Evolutionary conservation across 805 yeast genomes (phyloP).

Genomic region (Hanseniaspora hatyaiensis): DNA sequence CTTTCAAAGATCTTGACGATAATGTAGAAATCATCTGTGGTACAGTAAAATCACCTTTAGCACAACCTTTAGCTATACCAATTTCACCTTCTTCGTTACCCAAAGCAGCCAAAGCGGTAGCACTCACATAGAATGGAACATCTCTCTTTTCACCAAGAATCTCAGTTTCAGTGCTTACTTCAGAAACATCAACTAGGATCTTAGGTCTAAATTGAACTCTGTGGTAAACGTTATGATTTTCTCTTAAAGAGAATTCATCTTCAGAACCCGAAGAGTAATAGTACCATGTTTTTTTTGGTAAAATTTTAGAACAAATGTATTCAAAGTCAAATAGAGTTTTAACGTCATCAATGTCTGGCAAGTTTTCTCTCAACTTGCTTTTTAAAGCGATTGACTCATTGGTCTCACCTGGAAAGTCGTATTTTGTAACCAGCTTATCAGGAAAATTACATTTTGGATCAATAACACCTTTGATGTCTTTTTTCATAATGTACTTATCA

Average conservation of each 20-base stretch:
- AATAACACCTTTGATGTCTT: slow-evolving; percentile 52
- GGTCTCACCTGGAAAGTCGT: slow-evolving; percentile 30
- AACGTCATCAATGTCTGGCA: slow-evolving; percentile 60
- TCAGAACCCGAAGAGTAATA: slow-evolving; percentile 87
- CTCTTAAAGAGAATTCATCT: slow-evolving; percentile 82
- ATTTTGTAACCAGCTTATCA: slow-evolving; percentile 23
- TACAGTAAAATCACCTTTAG: slow-evolving; percentile 46
- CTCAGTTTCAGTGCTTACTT: slow-evolving; percentile 56
- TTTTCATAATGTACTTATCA: slow-evolving; percentile 45
- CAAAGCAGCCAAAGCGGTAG: slow-evolving; percentile 82
- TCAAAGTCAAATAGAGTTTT: slow-evolving; percentile 81
- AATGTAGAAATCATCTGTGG: slow-evolving; percentile 85
- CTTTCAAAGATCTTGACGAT: slow-evolving; percentile 81
- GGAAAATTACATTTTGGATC: slow-evolving; percentile 24
- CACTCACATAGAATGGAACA: slow-evolving; percentile 80
- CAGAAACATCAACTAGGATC: slow-evolving; percentile 67
- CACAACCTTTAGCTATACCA: slow-evolving; percentile 75
- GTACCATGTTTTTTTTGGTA: slow-evolving; percentile 79
- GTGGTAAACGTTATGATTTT: slow-evolving; percentile 82
- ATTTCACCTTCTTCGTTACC: slow-evolving; percentile 85
- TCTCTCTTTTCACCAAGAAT: slow-evolving; percentile 60
- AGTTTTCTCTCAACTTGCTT: slow-evolving; percentile 30
- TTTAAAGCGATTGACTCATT: slow-evolving; percentile 26
- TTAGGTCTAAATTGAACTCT: slow-evolving; percentile 79
- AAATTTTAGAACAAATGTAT: slow-evolving; percentile 64